Evolutionary conservation across 495 filamentous ascomycete species (phyloP), one percentile per base, ranked within the genome.

Genomic region (Oleoguttula mirabilis): DNA sequence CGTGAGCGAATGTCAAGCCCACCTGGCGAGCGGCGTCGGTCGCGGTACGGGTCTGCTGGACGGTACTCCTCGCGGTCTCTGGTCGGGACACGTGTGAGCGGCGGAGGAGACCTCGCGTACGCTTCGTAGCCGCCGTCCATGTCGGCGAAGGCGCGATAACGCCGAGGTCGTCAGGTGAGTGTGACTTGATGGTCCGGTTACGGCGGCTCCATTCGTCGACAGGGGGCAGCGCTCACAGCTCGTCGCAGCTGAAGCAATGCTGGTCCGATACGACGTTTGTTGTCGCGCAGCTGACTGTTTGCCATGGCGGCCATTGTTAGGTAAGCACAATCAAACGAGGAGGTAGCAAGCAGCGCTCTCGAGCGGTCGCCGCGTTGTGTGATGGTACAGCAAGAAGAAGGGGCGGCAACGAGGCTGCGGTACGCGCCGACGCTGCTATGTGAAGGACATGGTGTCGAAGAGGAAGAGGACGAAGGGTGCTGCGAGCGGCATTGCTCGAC

Each of bases 41-140:
- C 49, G 24, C 48, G 48, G 23, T 47, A 48, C 12, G 44, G 32
- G 22, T 52, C 44, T 1, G 44, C 12, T 10, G 32, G 33, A 34
- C 49, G 49, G 32, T 52, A 52, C 8, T 52, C 49, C 14, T 52
- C 49, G 34, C 45, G 43, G 10, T 52, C 49, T n/a, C 49, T 14
- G 12, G 30, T 21, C 19, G 39, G 31, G 14, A 8, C 35, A 20
- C 44, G 45, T 25, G 27, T 8, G 10, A 32, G 28, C 20, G 39
- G 49, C 32, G 41, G 38, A 15, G 45, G 37, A 19, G 49, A 44
- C 7, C 33, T n/a, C 11, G 44, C 19, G 27, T 52, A 43, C 1
- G 32, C 7, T 17, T 44, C 35, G 49, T 43, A 43, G 21, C 28
- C 42, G 20, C 47, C 32, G 21, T 35, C 22, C 3, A 21, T 30